Percentiles rank a stretch among this genome's conserved stretches.
Evolutionary conservation across 2,329 filamentous ascomycete genomes (phyloP).

Genomic region (Fusarium algeriense): DNA sequence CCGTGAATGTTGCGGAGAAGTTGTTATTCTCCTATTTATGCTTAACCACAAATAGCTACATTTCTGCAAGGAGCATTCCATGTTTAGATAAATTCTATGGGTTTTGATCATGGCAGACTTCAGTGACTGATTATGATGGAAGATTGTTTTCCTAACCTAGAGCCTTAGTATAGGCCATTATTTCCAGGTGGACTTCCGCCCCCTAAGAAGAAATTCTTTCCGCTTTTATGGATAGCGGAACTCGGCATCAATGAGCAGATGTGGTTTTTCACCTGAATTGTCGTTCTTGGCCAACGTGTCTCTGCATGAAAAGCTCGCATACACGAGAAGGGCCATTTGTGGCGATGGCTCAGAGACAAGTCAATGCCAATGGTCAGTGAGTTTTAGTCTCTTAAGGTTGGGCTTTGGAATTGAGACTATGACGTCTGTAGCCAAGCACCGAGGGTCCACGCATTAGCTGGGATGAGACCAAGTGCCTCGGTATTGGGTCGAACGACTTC

Average conservation of each 20-base stretch:
- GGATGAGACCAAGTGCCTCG: not conserved
- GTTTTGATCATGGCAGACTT: constrained; percentile 8
- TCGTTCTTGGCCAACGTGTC: not conserved
- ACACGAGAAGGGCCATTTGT: constrained; percentile 7
- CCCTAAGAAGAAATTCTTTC: not conserved
- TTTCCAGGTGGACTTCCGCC: not conserved
- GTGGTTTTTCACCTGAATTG: not conserved
- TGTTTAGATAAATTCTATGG: not conserved
- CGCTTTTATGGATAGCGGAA: constrained; percentile 2
- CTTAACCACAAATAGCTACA: not conserved
- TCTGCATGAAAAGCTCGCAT: constrained; percentile 5
- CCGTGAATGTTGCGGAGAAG: not conserved
- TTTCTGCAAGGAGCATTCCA: not conserved
- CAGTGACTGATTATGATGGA: not conserved
- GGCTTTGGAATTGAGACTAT: not conserved
- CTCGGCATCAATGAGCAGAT: constrained; percentile 12
- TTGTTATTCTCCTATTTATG: not conserved
- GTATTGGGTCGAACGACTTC: not conserved
- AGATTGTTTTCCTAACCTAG: not conserved
- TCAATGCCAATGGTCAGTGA: not conserved
- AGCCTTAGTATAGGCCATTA: constrained; percentile 4
- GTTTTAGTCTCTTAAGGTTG: not conserved
- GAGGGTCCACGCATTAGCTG: constrained; percentile 4
- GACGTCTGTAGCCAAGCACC: constrained; percentile 13
- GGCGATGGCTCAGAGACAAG: not conserved